Evolutionary conservation across 2,329 filamentous ascomycete species (phyloP).

Genomic region (Aureobasidium lini): DNA sequence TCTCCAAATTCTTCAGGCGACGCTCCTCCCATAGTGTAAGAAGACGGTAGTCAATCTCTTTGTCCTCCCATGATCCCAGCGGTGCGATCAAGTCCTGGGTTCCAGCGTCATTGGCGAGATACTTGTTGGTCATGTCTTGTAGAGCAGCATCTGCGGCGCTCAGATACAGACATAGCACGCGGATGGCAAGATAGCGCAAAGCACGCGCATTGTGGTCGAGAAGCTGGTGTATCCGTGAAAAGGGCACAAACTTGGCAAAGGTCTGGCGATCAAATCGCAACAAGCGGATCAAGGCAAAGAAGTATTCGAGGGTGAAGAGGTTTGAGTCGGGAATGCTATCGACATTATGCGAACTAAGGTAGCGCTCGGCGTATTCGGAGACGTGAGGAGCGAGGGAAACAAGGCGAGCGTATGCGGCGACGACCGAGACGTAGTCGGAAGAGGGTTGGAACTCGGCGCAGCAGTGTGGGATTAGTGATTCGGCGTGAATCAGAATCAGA

Average conservation of each 20-base stretch:
- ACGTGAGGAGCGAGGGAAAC: constrained; percentile 77
- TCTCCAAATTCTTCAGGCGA: constrained; percentile 35
- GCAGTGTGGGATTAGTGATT: constrained; percentile 69
- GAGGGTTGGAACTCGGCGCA: constrained; percentile 48
- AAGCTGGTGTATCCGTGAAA: constrained; percentile 60
- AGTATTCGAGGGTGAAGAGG: constrained; percentile 21
- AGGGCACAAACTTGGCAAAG: constrained; percentile 59
- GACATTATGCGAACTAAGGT: constrained; percentile 11
- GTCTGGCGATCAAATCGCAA: constrained; percentile 65
- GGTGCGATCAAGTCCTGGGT: constrained; percentile 1
- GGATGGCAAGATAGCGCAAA: constrained; percentile 73
- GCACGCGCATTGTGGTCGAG: constrained; percentile 52
- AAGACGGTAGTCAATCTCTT: constrained; percentile 70
- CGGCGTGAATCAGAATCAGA: constrained; percentile 65
- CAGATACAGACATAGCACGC: constrained; percentile 72
- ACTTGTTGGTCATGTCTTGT: constrained; percentile 49
- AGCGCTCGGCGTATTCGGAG: constrained; percentile 60
- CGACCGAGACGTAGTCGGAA: constrained; percentile 35
- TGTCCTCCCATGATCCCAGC: constrained; percentile 69
- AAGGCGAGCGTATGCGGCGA: constrained; percentile 70
- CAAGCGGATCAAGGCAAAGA: constrained; percentile 70
- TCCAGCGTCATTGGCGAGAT: background rate
- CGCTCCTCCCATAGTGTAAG: constrained; percentile 57
- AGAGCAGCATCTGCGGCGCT: constrained; percentile 72
- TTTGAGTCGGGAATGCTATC: constrained; percentile 12